These are phyloP conservation scores for Pythium scleroteichum DNA, from an alignment of 352 stramenopile genomes.

Conservation along the genomic window DNA sequence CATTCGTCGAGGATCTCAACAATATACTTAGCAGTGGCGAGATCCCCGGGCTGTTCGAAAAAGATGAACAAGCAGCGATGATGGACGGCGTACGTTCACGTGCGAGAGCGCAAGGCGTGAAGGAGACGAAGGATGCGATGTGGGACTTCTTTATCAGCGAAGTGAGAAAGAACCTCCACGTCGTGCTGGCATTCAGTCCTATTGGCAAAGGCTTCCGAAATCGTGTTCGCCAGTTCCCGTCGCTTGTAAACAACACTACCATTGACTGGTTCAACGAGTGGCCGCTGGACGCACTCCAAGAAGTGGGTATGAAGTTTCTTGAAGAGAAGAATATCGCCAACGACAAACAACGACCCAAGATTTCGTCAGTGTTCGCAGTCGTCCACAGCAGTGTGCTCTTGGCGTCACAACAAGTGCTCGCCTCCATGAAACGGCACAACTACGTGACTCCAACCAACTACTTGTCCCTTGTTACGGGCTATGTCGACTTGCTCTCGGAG, in stretches of 20 bases:
- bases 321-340: constrained; percentile 82
- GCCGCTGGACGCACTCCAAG: constrained; percentile 90
- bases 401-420: constrained; percentile 80
- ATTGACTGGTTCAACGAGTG: constrained; percentile 95
- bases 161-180: constrained; percentile 89
- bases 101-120: constrained; percentile 65
- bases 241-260: constrained; percentile 93
- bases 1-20: constrained; percentile 93
- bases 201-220: constrained; percentile 89
- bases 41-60: constrained; percentile 91
- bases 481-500: constrained; percentile 79
- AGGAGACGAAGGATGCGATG: constrained; percentile 89
- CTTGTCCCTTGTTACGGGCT: constrained; percentile 91
- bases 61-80: constrained; percentile 88
- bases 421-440: constrained; percentile 92
- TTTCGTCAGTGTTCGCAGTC: constrained; percentile 87
- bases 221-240: constrained; percentile 88
- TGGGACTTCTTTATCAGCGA: constrained; percentile 94
- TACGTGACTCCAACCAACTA: constrained; percentile 95
- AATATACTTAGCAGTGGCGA: constrained; percentile 92
- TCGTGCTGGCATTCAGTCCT: constrained; percentile 92
- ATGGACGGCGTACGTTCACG: constrained; percentile 81
- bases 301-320: constrained; percentile 93
- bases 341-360: constrained; percentile 75
- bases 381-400: constrained; percentile 89